phyloP scores from a whole-genome alignment of 495 filamentous ascomycete genomes.

The Daldinia loculata region DNA sequence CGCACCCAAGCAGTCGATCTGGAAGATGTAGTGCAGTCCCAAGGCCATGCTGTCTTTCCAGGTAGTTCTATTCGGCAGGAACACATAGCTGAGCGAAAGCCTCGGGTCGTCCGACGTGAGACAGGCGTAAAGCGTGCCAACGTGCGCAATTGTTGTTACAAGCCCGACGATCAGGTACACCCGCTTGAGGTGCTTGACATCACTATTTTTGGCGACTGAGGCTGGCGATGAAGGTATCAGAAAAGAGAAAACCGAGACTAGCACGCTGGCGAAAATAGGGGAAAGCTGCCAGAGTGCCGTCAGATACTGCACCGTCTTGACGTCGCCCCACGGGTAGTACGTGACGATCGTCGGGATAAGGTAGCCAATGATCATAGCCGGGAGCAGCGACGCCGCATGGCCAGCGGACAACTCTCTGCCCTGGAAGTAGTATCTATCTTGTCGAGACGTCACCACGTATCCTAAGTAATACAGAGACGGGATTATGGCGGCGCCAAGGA shows the following conservation, averaged over 20 bases:
- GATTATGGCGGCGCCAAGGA: slow-evolving; percentile 47
- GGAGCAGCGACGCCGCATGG: slow-evolving; percentile 47
- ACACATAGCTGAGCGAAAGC: slow-evolving; percentile 39
- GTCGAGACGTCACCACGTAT: slow-evolving; percentile 40
- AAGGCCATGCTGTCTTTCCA: slow-evolving; percentile 35
- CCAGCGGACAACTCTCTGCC: slow-evolving; percentile 42
- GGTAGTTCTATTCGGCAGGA: slow-evolving; percentile 28
- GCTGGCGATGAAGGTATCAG: neutral
- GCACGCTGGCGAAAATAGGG: slow-evolving; percentile 43
- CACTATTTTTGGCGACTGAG: slow-evolving; percentile 12
- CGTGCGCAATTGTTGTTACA: slow-evolving; percentile 27
- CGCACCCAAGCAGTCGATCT: slow-evolving; percentile 40
- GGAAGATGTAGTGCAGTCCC: slow-evolving; percentile 46
- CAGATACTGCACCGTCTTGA: slow-evolving; percentile 42
- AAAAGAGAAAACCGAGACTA: slow-evolving; percentile 36
- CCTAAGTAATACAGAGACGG: slow-evolving; percentile 52
- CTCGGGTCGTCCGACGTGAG: slow-evolving; percentile 33
- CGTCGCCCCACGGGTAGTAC: slow-evolving; percentile 43
- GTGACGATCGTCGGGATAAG: slow-evolving; percentile 48
- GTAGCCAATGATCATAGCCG: slow-evolving; percentile 45
- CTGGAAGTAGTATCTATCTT: slow-evolving; percentile 39
- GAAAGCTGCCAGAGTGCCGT: slow-evolving; percentile 51
- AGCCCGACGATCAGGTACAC: slow-evolving; percentile 35
- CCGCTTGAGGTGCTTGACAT: slow-evolving; percentile 42
- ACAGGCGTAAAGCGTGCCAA: slow-evolving; percentile 29